A percentile compares a stretch with the other conserved stretches of the same genome.
Conservation (phyloP, 148 eudicot species). For the Bassia scoparia region DNA sequence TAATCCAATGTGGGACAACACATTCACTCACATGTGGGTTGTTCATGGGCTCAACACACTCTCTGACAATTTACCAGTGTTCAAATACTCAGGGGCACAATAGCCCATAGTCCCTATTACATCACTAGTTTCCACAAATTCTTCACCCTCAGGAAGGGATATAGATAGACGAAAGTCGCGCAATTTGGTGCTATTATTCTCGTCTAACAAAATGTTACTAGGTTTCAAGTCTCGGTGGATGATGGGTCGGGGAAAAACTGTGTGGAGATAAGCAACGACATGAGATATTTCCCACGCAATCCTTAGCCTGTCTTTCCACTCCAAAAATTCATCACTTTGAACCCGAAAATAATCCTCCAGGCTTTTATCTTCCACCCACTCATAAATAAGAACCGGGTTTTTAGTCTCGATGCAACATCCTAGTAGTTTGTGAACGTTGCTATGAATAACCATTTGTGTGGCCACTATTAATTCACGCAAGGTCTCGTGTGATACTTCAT, state of each 20-base stretch:
- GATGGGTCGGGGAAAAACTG: conserved; percentile 8
- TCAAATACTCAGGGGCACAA: conserved; percentile 29
- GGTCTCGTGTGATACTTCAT: too few relatives aligned
- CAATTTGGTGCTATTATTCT: background rate
- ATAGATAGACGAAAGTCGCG: background rate
- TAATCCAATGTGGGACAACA: too few relatives aligned
- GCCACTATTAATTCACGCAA: conserved; percentile 9
- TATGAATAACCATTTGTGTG: background rate
- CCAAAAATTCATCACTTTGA: background rate
- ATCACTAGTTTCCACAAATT: background rate
- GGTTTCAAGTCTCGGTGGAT: background rate
- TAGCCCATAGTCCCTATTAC: background rate
- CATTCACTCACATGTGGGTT: too few relatives aligned
- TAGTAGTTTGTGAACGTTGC: conserved; percentile 5
- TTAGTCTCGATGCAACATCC: conserved; percentile 18
- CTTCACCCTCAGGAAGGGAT: conserved; percentile 15
- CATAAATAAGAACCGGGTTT: background rate
- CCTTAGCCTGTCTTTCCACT: conserved; percentile 20
- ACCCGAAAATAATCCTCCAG: background rate
- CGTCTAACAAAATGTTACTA: background rate
- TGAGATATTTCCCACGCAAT: conserved; percentile 18
- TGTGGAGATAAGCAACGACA: conserved; percentile 4
- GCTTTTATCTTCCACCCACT: background rate
- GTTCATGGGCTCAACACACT: too few relatives aligned
- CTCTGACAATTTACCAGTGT: conserved; percentile 14